A percentile compares a stretch with the other conserved stretches of the same genome.
Conservation (phyloP, 257 asterid species). For the Lantana camara region DNA sequence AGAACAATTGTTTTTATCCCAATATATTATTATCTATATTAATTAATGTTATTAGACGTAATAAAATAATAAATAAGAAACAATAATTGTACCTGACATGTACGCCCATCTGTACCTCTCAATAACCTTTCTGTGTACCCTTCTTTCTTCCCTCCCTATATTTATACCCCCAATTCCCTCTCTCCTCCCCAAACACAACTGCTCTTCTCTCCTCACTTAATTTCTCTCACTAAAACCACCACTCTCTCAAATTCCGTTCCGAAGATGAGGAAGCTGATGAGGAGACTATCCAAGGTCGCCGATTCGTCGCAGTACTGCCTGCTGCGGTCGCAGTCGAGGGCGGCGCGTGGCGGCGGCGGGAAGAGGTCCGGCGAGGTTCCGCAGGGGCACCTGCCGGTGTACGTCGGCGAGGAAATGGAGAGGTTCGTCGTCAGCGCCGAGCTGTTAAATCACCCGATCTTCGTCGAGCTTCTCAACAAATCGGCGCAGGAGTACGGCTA, state of each 20-base stretch:
- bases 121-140: conserved; percentile 41
- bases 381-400: conserved; percentile 86
- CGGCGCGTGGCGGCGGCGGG: conserved; percentile 28
- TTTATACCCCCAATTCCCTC: conserved; percentile 31
- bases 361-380: conserved; percentile 55
- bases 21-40: background rate
- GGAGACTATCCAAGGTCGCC: conserved; percentile 63
- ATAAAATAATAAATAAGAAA: conserved; percentile 20
- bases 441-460: conserved; percentile 76
- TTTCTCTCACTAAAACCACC: conserved; percentile 38
- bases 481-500: conserved; percentile 92
- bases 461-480: conserved; percentile 56
- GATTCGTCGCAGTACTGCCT: conserved; percentile 70
- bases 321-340: conserved; percentile 44
- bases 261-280: conserved; percentile 69
- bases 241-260: background rate
- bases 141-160: conserved; percentile 20
- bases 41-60: conserved; percentile 18
- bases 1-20: conserved; percentile 9
- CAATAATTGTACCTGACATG: conserved; percentile 61
- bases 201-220: background rate
- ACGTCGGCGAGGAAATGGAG: conserved; percentile 97
- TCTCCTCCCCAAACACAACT: conserved; percentile 14
- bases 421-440: conserved; percentile 85
- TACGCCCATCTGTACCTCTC: conserved; percentile 70